Evolutionary conservation across 164 flowering plant species (phyloP).

Genomic region (Umbilicus rupestris): DNA sequence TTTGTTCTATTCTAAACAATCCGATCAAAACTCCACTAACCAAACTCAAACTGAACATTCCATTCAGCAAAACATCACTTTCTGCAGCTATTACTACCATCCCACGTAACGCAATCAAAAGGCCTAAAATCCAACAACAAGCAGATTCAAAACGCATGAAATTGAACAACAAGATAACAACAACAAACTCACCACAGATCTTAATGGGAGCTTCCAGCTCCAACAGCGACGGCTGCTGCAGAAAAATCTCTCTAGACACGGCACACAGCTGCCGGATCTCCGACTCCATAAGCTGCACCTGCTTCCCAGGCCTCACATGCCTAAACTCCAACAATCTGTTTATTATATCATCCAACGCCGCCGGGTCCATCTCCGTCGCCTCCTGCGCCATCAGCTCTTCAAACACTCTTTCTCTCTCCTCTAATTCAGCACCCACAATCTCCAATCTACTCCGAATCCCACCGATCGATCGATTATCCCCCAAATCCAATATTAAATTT

Average conservation of each 20-base stretch:
- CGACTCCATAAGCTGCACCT: constrained; percentile 28
- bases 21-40: too few relatives aligned
- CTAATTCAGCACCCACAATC: neutral
- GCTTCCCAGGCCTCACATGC: constrained; percentile 23
- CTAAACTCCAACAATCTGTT: constrained; percentile 24
- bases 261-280: constrained; percentile 47
- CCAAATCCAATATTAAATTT: neutral
- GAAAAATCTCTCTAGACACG: constrained; percentile 37
- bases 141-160: neutral
- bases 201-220: constrained; percentile 59
- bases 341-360: constrained; percentile 26
- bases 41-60: too few relatives aligned
- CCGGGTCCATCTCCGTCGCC: constrained; percentile 20
- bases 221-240: constrained; percentile 39
- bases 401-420: neutral
- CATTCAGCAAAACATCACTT: neutral
- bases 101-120: neutral
- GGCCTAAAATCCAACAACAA: neutral
- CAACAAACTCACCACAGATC: constrained; percentile 36
- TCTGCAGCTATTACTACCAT: neutral
- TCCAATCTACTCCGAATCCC: too few relatives aligned
- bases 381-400: constrained; percentile 8
- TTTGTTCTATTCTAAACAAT: neutral
- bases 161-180: neutral
- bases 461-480: neutral